A percentile compares a stretch with the other conserved stretches of the same genome.
Conservation (phyloP, 108 stramenopile species). For the Skeletonema marinoi region DNA sequence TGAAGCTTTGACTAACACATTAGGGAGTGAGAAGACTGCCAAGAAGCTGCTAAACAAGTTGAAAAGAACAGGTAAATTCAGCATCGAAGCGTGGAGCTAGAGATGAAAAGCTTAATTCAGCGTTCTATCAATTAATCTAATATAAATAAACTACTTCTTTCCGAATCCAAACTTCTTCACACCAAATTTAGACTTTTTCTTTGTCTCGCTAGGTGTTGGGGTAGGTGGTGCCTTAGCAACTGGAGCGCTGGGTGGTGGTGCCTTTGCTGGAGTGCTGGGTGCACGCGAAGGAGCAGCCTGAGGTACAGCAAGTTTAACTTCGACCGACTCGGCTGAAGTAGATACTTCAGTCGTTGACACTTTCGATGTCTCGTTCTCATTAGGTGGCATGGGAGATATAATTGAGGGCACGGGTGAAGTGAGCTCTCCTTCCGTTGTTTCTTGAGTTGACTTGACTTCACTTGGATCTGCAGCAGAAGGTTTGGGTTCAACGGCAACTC, state of each 20-base stretch:
- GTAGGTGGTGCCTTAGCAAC: background rate
- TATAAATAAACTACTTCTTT: conserved; percentile 6
- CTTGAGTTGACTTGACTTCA: background rate
- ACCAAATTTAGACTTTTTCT: conserved; percentile 10
- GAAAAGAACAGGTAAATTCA: conserved; percentile 54
- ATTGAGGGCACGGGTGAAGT: background rate
- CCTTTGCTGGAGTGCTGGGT: background rate
- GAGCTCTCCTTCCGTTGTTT: background rate
- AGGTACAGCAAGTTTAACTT: background rate
- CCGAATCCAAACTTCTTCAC: conserved; percentile 14
- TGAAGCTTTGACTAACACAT: conserved; percentile 42
- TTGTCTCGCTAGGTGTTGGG: background rate
- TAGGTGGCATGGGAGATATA: background rate
- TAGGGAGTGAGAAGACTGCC: conserved; percentile 54
- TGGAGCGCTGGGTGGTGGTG: background rate
- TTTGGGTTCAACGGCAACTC: background rate
- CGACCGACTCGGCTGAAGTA: background rate
- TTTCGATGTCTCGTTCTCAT: background rate
- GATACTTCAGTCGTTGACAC: background rate
- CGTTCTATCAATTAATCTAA: background rate
- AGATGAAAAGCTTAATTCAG: background rate
- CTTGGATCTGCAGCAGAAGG: background rate
- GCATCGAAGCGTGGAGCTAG: conserved; percentile 83
- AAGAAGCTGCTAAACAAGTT: conserved; percentile 44
- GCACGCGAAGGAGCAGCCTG: background rate